A percentile compares a stretch with the other conserved stretches of the same genome.
phyloP scores from a whole-genome alignment of 2,329 filamentous ascomycete species.

The Aspergillus niger region DNA sequence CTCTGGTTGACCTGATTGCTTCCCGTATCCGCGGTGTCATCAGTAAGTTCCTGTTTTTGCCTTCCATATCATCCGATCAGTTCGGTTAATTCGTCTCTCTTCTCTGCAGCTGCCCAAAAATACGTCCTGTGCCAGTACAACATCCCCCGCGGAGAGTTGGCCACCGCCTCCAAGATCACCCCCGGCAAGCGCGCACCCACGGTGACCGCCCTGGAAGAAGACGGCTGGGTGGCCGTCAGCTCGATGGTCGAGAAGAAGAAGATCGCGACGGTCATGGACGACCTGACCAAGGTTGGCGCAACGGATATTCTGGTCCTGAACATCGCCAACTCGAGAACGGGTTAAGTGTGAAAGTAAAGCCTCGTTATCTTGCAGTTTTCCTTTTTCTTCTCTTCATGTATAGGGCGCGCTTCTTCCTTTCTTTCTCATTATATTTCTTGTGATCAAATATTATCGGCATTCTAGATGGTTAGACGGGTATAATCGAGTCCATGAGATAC shows the following conservation, averaged over 20 bases:
- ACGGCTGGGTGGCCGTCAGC: constrained; percentile 91
- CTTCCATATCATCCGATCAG: not conserved
- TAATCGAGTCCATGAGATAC: not conserved
- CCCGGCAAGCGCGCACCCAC: constrained; percentile 93
- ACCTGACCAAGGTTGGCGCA: constrained; percentile 73
- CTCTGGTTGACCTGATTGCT: constrained; percentile 79
- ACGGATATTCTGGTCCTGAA: constrained; percentile 82
- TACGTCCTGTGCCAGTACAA: constrained; percentile 98
- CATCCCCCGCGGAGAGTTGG: constrained; percentile 70
- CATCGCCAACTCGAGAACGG: constrained; percentile 75
- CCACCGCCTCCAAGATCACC: constrained; percentile 72
- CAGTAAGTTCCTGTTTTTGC: constrained; percentile 51
- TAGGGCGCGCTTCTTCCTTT: not conserved
- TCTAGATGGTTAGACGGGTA: constrained; percentile 5
- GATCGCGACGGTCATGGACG: constrained; percentile 85
- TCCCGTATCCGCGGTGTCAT: constrained; percentile 91
- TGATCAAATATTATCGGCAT: constrained; percentile 9
- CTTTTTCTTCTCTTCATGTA: not conserved
- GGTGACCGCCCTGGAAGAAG: constrained; percentile 82
- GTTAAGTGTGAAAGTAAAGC: not conserved
- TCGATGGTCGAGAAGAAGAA: constrained; percentile 90
- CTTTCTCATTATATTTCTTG: constrained; percentile 7
- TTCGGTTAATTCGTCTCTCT: constrained; percentile 3
- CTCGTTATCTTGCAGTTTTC: not conserved
- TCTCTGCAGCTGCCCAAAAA: constrained; percentile 70